Base-by-base conservation (phyloP, 257 asterid genomes). In the Perilla frutescens region DNA sequence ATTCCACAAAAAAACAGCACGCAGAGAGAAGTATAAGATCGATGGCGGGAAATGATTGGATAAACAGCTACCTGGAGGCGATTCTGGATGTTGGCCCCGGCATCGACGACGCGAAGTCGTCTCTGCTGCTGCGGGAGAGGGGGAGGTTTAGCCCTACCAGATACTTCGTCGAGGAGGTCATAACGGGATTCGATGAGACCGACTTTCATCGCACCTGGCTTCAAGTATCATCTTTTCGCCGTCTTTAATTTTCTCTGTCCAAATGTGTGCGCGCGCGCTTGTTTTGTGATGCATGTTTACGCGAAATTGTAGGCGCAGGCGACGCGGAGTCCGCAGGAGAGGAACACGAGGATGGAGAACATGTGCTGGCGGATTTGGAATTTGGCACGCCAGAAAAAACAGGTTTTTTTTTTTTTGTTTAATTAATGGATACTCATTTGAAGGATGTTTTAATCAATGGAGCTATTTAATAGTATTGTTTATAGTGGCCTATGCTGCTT, bases 291-390 rank as follows among this genome's bases (percentile, higher is more conserved):
- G 62, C 71, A 41, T 71, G 72, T 51, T 9, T 60, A 53, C 75
- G 58, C 56, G 75, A 20, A 66, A 73, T 41, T 56, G 59, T 15
- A 93, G 98, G 98, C 96, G 34, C 98, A 93, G 83, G 97, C 97
- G 53, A 91, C 98, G 32, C 75, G 91, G 90, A 82, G 94, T 71
- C 94, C 98, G 44, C 91, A 87, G 77, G 97, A 93, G 91, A 88
- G 98, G 88, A 93, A 93, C 74, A 93, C 98, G 10, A 85, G 98
- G 85, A 85, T 91, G 65, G 98, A 93, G 88, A 91, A 93, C 77
- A 87, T 93, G 91, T 89, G 98, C 81, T 91, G 98, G 98, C 86
- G 98, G 83, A 93, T 93, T 82, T 93, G 98, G 98, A 93, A 91
- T 85, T 79, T 93, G 89, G 98, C 98, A 76, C 97, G 96, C 82